These are phyloP conservation scores for Auriscalpium microsporum DNA, from an alignment of 768 basidiomycete species.

Conservation along the genomic window DNA sequence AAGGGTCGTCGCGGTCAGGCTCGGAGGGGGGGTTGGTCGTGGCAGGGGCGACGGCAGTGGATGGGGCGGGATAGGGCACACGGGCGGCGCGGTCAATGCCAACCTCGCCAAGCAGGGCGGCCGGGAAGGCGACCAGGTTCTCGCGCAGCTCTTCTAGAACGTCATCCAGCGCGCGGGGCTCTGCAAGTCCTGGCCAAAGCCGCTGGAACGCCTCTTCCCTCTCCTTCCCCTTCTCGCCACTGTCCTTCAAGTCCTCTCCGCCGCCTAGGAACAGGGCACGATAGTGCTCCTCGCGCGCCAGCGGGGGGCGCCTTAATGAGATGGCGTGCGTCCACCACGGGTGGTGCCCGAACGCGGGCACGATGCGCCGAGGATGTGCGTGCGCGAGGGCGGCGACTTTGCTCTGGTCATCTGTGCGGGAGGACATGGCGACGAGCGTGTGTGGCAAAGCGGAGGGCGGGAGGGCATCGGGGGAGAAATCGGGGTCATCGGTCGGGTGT, in stretches of 20 bases:
- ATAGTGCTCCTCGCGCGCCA: slow-evolving; percentile 68
- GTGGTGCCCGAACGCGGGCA: slow-evolving; percentile 92
- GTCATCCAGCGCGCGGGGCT: slow-evolving; percentile 55
- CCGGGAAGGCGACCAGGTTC: slow-evolving; percentile 52
- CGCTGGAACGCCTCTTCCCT: slow-evolving; percentile 36
- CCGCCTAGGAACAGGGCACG: slow-evolving; percentile 49
- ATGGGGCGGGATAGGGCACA: slow-evolving; percentile 35
- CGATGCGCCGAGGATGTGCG: slow-evolving; percentile 52
- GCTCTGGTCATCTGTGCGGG: slow-evolving; percentile 54
- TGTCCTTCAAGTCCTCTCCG: slow-evolving; percentile 10
- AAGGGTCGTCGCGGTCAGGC: slow-evolving; percentile 11
- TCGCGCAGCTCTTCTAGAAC: slow-evolving; percentile 50
- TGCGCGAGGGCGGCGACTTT: slow-evolving; percentile 60
- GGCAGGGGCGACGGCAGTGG: no score
- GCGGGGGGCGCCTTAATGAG: slow-evolving; percentile 28
- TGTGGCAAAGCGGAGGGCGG: slow-evolving; percentile 39
- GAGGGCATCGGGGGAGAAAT: slow-evolving; percentile 40
- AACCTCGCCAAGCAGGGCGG: slow-evolving; percentile 87
- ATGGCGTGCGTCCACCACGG: slow-evolving; percentile 91
- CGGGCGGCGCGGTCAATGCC: slow-evolving; percentile 81
- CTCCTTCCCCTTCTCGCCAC: no score
- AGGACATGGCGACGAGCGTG: slow-evolving; percentile 80
- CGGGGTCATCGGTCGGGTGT: slow-evolving; percentile 75
- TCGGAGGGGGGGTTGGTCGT: slow-evolving; percentile 33
- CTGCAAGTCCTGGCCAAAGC: slow-evolving; percentile 60